Conservation (phyloP, 2,329 filamentous ascomycete species). For the Trichothecium sympodiale region DNA sequence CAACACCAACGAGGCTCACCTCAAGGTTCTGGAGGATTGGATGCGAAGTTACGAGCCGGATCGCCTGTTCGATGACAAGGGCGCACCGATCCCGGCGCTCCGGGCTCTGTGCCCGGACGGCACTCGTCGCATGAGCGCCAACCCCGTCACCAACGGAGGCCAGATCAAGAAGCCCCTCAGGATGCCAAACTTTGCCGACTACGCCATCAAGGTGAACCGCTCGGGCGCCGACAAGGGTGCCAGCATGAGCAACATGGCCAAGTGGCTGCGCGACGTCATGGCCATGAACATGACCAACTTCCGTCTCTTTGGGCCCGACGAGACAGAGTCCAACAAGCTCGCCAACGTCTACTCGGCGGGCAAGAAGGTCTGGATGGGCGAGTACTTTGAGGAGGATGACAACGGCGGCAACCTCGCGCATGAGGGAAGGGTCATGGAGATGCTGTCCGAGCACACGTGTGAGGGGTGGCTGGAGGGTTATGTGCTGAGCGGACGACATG, state of each 20-base stretch:
- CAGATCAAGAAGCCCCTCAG: slow-evolving; percentile 53
- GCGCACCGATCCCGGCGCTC: slow-evolving; percentile 51
- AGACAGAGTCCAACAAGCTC: slow-evolving; percentile 75
- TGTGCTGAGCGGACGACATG: slow-evolving; percentile 62
- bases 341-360: slow-evolving; percentile 58
- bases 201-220: slow-evolving; percentile 50
- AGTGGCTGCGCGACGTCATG: slow-evolving; percentile 57
- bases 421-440: slow-evolving; percentile 69
- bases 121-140: slow-evolving; percentile 62
- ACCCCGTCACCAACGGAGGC: slow-evolving; percentile 65
- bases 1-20: slow-evolving; percentile 49
- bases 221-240: slow-evolving; percentile 44
- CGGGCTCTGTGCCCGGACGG: slow-evolving; percentile 54
- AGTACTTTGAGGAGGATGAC: slow-evolving; percentile 64
- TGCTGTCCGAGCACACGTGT: slow-evolving; percentile 70
- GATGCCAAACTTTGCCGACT: slow-evolving; percentile 60
- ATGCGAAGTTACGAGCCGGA: slow-evolving; percentile 69
- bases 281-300: slow-evolving; percentile 55
- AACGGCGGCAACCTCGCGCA: slow-evolving; percentile 64
- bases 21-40: slow-evolving; percentile 63
- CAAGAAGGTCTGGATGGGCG: slow-evolving; percentile 73
- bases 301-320: slow-evolving; percentile 68
- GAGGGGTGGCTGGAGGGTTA: slow-evolving; percentile 78
- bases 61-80: slow-evolving; percentile 53
- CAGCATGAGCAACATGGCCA: slow-evolving; percentile 61